A percentile compares a stretch with the other conserved stretches of the same genome.
Evolutionary conservation across 129 eudicot genomes (phyloP).

Genomic region (Silybum marianum): DNA sequence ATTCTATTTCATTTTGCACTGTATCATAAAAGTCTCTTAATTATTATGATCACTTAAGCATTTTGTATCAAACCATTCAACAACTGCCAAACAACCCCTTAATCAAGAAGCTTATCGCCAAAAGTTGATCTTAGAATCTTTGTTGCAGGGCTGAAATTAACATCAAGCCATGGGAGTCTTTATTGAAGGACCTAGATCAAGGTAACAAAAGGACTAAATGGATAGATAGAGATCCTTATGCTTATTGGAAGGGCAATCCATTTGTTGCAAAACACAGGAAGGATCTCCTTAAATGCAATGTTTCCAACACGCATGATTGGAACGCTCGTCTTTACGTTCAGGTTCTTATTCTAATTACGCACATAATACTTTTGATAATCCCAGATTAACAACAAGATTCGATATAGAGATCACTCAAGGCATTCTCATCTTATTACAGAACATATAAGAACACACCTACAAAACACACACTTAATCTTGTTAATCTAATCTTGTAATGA

Average conservation of each 20-base stretch:
- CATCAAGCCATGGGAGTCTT: conserved; percentile 77
- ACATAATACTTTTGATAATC: background rate
- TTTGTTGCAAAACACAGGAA: conserved; percentile 60
- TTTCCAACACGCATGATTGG: conserved; percentile 75
- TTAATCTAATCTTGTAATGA: too few relatives aligned
- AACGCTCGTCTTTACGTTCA: conserved; percentile 69
- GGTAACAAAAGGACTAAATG: conserved; percentile 62
- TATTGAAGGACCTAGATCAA: conserved; percentile 55
- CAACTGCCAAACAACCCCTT: background rate
- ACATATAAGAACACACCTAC: too few relatives aligned
- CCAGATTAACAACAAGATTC: too few relatives aligned
- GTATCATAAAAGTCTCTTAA: too few relatives aligned
- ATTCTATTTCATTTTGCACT: too few relatives aligned
- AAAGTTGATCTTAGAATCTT: background rate
- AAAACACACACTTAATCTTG: too few relatives aligned
- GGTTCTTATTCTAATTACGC: conserved; percentile 34
- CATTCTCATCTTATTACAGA: too few relatives aligned
- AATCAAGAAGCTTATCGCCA: background rate
- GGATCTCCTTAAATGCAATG: conserved; percentile 80
- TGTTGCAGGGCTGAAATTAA: conserved; percentile 72
- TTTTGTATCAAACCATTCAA: too few relatives aligned
- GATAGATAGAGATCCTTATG: conserved; percentile 79
- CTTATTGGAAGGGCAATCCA: conserved; percentile 96
- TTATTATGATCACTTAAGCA: too few relatives aligned
- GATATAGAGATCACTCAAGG: too few relatives aligned